These are phyloP conservation scores for Fusarium hostae DNA, from an alignment of 2,329 filamentous ascomycete genomes.

Conservation along the genomic window DNA sequence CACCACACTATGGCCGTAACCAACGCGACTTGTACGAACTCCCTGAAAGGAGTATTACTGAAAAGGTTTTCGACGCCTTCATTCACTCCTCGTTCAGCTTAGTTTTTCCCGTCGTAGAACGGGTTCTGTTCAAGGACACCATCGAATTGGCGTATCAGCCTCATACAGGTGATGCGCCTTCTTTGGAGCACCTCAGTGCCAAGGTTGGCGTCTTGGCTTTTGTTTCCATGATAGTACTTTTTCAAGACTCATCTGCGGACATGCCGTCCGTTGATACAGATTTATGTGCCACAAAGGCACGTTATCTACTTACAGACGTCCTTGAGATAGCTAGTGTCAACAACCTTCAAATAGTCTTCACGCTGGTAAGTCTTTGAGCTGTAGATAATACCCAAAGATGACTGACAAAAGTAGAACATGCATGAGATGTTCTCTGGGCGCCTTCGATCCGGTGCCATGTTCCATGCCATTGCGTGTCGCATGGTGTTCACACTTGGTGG, in stretches of 20 bases:
- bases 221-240: conserved; percentile 49
- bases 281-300: conserved; percentile 53
- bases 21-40: conserved; percentile 21
- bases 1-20: background rate
- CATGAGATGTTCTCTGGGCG: conserved; percentile 59
- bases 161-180: background rate
- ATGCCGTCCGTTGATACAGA: conserved; percentile 53
- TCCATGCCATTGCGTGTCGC: conserved; percentile 58
- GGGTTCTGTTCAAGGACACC: conserved; percentile 57
- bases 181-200: conserved; percentile 48
- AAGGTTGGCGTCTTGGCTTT: conserved; percentile 63
- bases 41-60: conserved; percentile 43
- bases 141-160: conserved; percentile 57
- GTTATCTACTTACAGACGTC: conserved; percentile 55
- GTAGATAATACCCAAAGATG: fast-evolving
- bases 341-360: conserved; percentile 57
- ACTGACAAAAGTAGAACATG: conserved; percentile 45
- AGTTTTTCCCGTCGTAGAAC: conserved; percentile 62
- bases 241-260: conserved; percentile 27
- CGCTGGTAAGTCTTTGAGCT: conserved; percentile 56
- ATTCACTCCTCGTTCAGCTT: conserved; percentile 52
- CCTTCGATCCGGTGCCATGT: conserved; percentile 57
- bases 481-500: conserved; percentile 61
- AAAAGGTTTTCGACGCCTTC: conserved; percentile 40
- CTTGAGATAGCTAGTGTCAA: conserved; percentile 57